Percentiles rank a stretch among this genome's conserved stretches.
Evolutionary conservation across 768 basidiomycete genomes (phyloP).

Genomic region (Boletus subcaerulescens): DNA sequence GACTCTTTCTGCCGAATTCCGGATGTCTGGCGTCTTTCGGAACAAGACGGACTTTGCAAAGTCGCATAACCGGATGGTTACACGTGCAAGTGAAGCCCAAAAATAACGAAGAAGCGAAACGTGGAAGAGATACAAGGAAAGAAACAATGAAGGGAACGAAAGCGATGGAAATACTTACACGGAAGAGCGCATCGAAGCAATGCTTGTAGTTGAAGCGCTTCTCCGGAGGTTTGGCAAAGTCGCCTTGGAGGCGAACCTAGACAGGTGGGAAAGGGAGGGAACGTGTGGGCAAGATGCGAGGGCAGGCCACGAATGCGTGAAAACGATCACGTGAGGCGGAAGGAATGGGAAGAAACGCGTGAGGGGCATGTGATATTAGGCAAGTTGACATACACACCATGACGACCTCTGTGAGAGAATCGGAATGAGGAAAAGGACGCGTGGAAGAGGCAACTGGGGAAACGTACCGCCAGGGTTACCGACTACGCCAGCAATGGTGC

Average conservation of each 20-base stretch:
- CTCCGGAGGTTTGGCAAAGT: slow-evolving; percentile 85
- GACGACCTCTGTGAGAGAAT: slow-evolving; percentile 55
- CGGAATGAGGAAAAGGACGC: neutral
- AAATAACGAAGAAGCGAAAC: neutral
- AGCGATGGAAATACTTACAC: slow-evolving; percentile 51
- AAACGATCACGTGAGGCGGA: slow-evolving; percentile 18
- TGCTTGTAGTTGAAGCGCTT: slow-evolving; percentile 90
- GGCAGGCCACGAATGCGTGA: neutral
- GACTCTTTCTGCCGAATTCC: neutral
- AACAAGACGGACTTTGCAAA: slow-evolving; percentile 2
- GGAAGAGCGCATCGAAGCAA: slow-evolving; percentile 82
- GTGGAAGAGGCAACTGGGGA: neutral
- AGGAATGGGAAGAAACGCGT: neutral
- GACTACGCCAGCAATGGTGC: slow-evolving; percentile 81
- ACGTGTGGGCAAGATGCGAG: neutral
- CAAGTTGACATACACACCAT: slow-evolving; percentile 43
- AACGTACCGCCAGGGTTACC: slow-evolving; percentile 82
- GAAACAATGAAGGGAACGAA: neutral
- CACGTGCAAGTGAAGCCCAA: neutral
- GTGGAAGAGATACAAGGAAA: neutral
- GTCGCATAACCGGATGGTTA: neutral
- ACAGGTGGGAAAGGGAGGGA: neutral
- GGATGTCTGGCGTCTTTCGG: neutral
- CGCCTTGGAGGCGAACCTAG: slow-evolving; percentile 80
- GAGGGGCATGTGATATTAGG: slow-evolving; percentile 15